Evolutionary conservation across 768 basidiomycete species (phyloP).

Genomic region (Daedaleopsis sinensis): DNA sequence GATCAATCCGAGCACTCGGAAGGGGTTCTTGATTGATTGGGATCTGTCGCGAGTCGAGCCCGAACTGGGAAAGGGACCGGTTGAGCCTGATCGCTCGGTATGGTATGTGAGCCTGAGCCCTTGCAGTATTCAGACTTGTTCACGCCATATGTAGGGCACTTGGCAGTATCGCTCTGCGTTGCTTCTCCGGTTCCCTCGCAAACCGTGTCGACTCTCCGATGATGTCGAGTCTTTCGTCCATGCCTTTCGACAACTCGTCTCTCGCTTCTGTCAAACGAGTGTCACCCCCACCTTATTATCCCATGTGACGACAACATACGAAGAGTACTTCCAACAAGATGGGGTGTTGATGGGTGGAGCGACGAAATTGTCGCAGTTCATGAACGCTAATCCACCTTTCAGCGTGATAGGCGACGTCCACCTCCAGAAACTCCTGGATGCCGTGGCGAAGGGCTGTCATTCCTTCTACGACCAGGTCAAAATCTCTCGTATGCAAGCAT

Average conservation of each 20-base stretch:
- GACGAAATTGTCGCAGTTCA: background rate
- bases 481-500: background rate
- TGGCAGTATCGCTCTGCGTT: background rate
- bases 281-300: background rate
- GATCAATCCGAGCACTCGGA: background rate
- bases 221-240: background rate
- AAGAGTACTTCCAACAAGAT: background rate
- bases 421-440: background rate
- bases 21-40: background rate
- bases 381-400: background rate
- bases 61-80: background rate
- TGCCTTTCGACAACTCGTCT: background rate
- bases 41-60: background rate
- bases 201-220: background rate
- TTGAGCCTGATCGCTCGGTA: background rate
- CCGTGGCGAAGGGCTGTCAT: background rate
- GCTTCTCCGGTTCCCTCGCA: background rate
- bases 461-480: background rate
- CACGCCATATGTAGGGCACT: background rate
- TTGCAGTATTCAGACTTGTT: background rate
- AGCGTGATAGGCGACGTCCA: background rate
- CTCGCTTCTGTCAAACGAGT: background rate
- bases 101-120: background rate
- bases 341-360: background rate
- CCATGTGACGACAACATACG: background rate